Conservation (phyloP, 305 asterid species). For the Fraxinus platypoda region DNA sequence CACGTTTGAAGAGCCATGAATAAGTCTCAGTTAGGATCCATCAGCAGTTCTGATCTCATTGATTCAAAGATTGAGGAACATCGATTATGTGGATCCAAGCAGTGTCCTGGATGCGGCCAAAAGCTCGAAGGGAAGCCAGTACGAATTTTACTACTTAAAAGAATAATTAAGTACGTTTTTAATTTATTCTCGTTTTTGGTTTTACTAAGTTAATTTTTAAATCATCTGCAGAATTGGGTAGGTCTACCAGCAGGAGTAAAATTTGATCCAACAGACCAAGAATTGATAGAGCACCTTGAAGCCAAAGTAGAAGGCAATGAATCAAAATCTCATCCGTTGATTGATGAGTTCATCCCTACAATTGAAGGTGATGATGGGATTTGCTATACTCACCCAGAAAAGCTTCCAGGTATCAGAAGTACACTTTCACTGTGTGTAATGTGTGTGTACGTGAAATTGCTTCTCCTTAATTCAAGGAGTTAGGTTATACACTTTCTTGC, state of each 20-base stretch:
- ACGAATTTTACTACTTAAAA: constrained; percentile 9
- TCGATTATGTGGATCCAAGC: constrained; percentile 90
- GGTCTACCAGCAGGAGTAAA: constrained; percentile 99
- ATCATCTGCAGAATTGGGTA: constrained; percentile 76
- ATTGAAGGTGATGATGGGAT: constrained; percentile 99
- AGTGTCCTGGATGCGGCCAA: constrained; percentile 98
- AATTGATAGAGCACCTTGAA: constrained; percentile 92
- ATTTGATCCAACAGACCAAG: constrained; percentile 98
- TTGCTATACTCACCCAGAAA: constrained; percentile 99
- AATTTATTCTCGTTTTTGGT: constrained; percentile 3
- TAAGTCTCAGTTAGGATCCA: constrained; percentile 62
- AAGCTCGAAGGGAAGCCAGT: constrained; percentile 93
- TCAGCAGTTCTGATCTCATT: constrained; percentile 87
- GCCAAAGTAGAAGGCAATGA: constrained; percentile 74
- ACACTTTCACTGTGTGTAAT: constrained; percentile 2
- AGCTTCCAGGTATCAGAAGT: constrained; percentile 73
- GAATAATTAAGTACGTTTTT: not conserved
- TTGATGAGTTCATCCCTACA: constrained; percentile 94
- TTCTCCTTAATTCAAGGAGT: constrained; percentile 35
- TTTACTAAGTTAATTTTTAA: not conserved
- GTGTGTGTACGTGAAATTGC: not conserved
- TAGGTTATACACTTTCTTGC: constrained; percentile 38
- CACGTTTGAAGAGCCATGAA: constrained; percentile 43
- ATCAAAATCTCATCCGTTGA: constrained; percentile 91
- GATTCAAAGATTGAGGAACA: constrained; percentile 97